phyloP scores from a whole-genome alignment of 2,329 filamentous ascomycete genomes.

The Colletotrichum magnum region DNA sequence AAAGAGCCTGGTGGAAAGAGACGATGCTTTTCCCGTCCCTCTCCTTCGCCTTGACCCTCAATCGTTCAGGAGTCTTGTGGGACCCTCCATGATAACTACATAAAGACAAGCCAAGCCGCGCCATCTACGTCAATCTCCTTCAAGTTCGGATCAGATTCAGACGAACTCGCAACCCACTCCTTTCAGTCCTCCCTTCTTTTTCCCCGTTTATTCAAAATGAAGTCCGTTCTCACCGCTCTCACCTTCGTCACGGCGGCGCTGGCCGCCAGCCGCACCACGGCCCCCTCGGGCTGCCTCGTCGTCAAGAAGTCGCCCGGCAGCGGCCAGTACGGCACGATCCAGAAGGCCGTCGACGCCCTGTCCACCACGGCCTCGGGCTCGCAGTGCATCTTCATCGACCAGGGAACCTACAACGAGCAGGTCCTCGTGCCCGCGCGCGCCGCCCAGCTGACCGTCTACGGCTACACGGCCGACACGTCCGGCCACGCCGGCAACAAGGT shows the following conservation, averaged over 20 bases:
- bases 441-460: slow-evolving; percentile 68
- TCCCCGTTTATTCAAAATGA: slow-evolving; percentile 18
- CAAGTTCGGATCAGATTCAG: slow-evolving; percentile 13
- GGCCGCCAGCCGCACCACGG: slow-evolving; percentile 46
- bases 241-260: slow-evolving; percentile 34
- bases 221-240: slow-evolving; percentile 24
- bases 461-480: slow-evolving; percentile 67
- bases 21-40: neutral
- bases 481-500: slow-evolving; percentile 71
- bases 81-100: slow-evolving; percentile 9
- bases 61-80: neutral
- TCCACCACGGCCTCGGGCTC: slow-evolving; percentile 62
- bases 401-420: slow-evolving; percentile 74
- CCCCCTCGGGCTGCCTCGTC: slow-evolving; percentile 49
- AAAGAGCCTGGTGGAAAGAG: neutral
- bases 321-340: slow-evolving; percentile 49
- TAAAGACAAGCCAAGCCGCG: slow-evolving; percentile 26
- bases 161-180: slow-evolving; percentile 1
- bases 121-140: neutral
- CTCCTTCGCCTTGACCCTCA: neutral
- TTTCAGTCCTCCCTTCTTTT: neutral
- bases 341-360: slow-evolving; percentile 71
- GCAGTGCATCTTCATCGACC: slow-evolving; percentile 76
- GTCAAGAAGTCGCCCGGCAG: slow-evolving; percentile 46
- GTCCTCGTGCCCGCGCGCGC: slow-evolving; percentile 66